Conservation (phyloP, 2,329 filamentous ascomycete species). For the Neurospora crassa region DNA sequence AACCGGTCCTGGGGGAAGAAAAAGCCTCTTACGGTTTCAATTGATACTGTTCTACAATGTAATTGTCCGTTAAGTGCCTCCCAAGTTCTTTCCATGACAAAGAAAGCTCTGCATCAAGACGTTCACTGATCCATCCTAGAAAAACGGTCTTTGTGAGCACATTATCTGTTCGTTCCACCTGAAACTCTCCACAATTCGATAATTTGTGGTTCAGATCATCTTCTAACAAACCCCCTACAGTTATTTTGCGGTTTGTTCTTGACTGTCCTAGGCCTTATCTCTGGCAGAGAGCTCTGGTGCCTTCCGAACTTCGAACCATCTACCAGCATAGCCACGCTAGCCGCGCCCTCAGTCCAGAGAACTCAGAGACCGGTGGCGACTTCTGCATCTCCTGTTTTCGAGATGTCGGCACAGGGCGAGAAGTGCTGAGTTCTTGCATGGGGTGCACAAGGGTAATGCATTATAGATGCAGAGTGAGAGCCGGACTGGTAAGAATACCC, state of each 20-base stretch:
- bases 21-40: not conserved
- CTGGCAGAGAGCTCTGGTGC: not conserved
- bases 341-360: fast-evolving
- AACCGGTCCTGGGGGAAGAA: no score
- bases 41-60: not conserved
- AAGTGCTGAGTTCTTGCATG: no score
- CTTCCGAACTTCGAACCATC: not conserved
- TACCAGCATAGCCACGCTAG: not conserved
- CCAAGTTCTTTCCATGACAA: not conserved
- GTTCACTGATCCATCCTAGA: not conserved
- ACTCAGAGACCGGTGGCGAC: not conserved
- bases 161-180: no score
- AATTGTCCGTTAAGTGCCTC: not conserved
- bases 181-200: no score
- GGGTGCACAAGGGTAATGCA: no score
- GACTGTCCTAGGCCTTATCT: not conserved
- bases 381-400: not conserved
- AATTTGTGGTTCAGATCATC: no score
- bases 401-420: no score
- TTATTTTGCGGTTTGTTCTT: not conserved
- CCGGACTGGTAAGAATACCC: no score
- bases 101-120: not conserved
- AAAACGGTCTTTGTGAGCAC: no score
- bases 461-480: no score
- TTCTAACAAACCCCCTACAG: no score